A percentile compares a stretch with the other conserved stretches of the same genome.
phyloP scores from a whole-genome alignment of 2,329 filamentous ascomycete genomes.

The Penicillium sp. region DNA sequence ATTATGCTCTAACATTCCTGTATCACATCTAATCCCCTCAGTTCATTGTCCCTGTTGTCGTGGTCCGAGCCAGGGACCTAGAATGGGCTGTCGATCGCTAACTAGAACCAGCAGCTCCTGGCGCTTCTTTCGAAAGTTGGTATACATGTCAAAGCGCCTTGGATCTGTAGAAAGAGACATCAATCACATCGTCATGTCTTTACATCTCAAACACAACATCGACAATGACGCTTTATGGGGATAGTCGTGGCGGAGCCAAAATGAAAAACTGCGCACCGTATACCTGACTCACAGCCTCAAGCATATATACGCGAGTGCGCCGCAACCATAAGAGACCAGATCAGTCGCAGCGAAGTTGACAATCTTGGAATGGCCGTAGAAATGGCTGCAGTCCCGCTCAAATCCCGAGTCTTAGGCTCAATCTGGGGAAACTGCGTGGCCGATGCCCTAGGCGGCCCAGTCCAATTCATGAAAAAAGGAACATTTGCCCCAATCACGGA shows the following conservation, averaged over 20 bases:
- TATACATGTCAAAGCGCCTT: neutral
- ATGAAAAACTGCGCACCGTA: neutral
- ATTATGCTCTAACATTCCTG: too few relatives aligned
- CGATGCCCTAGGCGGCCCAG: constrained; percentile 47
- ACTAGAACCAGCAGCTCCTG: neutral
- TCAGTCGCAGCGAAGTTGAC: too few relatives aligned
- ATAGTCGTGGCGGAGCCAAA: neutral
- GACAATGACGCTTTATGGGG: neutral
- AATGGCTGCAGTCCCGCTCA: neutral
- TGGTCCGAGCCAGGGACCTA: neutral
- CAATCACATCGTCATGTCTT: neutral
- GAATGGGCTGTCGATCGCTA: neutral
- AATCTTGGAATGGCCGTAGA: too few relatives aligned
- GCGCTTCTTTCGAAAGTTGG: neutral
- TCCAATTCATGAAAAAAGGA: constrained; percentile 40
- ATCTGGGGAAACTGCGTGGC: constrained; percentile 44
- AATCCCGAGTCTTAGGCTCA: neutral
- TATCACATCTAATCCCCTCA: too few relatives aligned
- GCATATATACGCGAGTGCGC: neutral
- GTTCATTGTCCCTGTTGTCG: neutral
- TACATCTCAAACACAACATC: too few relatives aligned
- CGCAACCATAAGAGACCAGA: neutral
- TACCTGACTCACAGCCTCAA: neutral
- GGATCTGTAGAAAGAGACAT: neutral
- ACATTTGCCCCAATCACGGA: constrained; percentile 37